phyloP scores from a whole-genome alignment of 2,329 filamentous ascomycete species.

The Hypoxylon sp. region DNA sequence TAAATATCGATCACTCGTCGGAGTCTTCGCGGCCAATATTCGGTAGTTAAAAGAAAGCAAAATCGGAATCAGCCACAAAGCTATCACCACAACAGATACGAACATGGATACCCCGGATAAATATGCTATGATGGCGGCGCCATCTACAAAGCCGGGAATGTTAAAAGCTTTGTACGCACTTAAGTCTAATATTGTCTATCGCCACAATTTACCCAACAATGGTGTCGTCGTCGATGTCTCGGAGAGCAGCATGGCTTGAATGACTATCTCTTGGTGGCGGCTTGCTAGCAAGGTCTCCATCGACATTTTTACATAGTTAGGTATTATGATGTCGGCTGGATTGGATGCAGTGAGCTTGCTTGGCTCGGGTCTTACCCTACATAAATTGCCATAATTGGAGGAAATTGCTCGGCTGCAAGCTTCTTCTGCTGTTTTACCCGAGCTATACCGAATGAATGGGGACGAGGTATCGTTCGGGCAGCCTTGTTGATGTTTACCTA shows the following conservation, averaged over 20 bases:
- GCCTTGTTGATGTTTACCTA: too few relatives aligned
- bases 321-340: constrained; percentile 17
- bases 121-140: constrained; percentile 17
- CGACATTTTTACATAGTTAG: constrained; percentile 29
- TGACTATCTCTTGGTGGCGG: constrained; percentile 8
- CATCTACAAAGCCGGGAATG: too few relatives aligned
- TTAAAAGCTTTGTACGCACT: too few relatives aligned
- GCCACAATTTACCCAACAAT: constrained; percentile 17
- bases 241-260: constrained; percentile 19
- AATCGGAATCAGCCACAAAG: constrained; percentile 14
- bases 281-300: constrained; percentile 23
- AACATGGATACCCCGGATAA: constrained; percentile 5
- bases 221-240: constrained; percentile 24
- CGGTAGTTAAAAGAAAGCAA: constrained; percentile 20
- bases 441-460: too few relatives aligned
- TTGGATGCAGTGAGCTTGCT: too few relatives aligned
- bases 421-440: constrained; percentile 27
- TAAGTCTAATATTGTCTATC: too few relatives aligned
- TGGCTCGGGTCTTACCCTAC: constrained; percentile 20
- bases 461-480: too few relatives aligned
- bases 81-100: constrained; percentile 14
- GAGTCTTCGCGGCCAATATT: constrained; percentile 31
- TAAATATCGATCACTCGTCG: constrained; percentile 20
- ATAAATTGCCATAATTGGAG: constrained; percentile 23
- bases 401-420: constrained; percentile 26